These are phyloP conservation scores for Colletotrichum melonis DNA, from an alignment of 2,329 filamentous ascomycete species.

Conservation along the genomic window DNA sequence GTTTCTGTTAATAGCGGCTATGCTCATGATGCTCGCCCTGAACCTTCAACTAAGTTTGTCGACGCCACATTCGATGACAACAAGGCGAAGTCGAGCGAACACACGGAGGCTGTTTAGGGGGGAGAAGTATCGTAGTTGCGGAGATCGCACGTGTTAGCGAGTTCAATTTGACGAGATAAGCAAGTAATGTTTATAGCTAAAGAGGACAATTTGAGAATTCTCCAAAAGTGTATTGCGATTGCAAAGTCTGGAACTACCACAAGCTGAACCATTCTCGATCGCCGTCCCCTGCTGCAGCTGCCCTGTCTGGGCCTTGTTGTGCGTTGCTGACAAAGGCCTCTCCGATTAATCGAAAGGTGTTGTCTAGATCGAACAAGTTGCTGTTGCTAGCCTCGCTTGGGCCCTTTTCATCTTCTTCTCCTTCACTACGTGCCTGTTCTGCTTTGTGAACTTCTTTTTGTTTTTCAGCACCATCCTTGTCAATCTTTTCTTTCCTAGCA, in stretches of 20 bases:
- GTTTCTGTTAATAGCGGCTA: constrained; percentile 13
- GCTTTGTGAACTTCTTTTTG: not conserved
- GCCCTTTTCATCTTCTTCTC: not conserved
- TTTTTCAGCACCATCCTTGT: not conserved
- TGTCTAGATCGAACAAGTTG: not conserved
- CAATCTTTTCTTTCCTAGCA: not conserved
- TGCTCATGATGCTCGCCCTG: constrained; percentile 20
- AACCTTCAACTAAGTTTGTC: constrained; percentile 17
- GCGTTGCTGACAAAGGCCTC: not conserved
- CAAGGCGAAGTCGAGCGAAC: constrained; percentile 22
- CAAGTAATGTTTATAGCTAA: not conserved
- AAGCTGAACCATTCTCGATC: not conserved
- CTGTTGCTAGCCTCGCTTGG: not conserved
- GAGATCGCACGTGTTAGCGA: not conserved
- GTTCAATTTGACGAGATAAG: not conserved
- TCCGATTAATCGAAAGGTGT: not conserved
- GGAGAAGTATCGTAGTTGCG: not conserved
- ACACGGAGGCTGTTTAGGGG: constrained; percentile 17
- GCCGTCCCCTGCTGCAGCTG: not conserved
- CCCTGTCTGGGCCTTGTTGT: not conserved
- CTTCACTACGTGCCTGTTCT: not conserved
- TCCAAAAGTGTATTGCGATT: too few relatives aligned
- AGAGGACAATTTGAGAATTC: not conserved
- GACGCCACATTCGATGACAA: constrained; percentile 12
- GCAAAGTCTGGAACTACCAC: not conserved